phyloP scores from a whole-genome alignment of 108 stramenopile genomes.

The Stephanodiscus triporus region DNA sequence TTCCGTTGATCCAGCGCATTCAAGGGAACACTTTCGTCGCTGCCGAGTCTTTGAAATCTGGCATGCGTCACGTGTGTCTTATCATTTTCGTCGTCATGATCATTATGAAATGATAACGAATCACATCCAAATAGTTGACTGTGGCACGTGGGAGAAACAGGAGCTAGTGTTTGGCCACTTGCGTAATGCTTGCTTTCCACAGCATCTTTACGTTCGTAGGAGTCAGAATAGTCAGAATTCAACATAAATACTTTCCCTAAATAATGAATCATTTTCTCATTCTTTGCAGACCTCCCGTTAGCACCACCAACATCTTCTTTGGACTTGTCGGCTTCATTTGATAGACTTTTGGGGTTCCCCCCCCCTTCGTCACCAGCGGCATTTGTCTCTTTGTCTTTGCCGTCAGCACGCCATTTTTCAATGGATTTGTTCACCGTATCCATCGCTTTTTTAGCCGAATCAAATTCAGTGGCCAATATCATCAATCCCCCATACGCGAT shows the following conservation, averaged over 20 bases:
- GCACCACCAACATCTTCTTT: constrained; percentile 29
- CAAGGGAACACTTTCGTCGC: constrained; percentile 4
- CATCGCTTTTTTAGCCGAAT: constrained; percentile 29
- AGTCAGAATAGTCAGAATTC: neutral
- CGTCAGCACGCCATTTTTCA: constrained; percentile 22
- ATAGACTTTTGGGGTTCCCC: neutral
- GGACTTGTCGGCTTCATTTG: neutral
- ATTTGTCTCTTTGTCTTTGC: constrained; percentile 12
- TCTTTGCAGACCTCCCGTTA: constrained; percentile 3
- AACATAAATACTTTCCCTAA: constrained; percentile 6
- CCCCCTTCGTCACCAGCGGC: neutral
- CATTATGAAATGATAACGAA: constrained; percentile 5
- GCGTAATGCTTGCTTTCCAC: neutral
- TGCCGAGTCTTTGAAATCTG: neutral
- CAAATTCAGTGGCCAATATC: constrained; percentile 42
- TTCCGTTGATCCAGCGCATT: neutral
- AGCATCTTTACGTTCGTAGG: neutral
- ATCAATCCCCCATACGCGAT: constrained; percentile 38
- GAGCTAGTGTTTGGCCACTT: neutral
- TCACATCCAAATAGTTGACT: neutral
- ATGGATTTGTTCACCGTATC: constrained; percentile 22
- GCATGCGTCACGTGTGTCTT: neutral
- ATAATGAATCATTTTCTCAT: constrained; percentile 6
- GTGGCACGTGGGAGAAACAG: constrained; percentile 8
- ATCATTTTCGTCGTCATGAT: neutral